These are phyloP conservation scores for Cardamine chenopodiifolia DNA, from an alignment of 345 rosid genomes.

Conservation along the genomic window DNA sequence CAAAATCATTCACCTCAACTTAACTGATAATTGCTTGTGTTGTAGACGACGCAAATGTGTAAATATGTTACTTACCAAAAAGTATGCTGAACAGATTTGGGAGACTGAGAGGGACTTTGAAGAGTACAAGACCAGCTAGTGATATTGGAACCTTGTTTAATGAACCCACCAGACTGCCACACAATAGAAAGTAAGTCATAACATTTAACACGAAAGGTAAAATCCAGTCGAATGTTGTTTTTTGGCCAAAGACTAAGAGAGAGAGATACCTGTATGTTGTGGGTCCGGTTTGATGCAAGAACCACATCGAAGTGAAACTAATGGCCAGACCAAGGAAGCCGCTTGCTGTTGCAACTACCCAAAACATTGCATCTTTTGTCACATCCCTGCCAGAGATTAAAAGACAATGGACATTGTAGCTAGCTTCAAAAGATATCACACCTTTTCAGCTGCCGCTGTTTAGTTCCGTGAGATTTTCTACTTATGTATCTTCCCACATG, in stretches of 20 bases:
- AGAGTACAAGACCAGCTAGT: constrained; percentile 67
- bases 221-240: neutral
- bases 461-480: neutral
- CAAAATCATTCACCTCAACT: neutral
- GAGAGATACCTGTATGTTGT: constrained; percentile 76
- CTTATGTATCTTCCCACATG: neutral
- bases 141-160: constrained; percentile 92
- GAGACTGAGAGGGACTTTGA: constrained; percentile 79
- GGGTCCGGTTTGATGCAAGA: constrained; percentile 90
- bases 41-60: neutral
- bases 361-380: constrained; percentile 69
- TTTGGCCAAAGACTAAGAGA: constrained; percentile 1
- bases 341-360: constrained; percentile 84
- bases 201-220: neutral
- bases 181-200: neutral
- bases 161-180: constrained; percentile 79
- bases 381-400: constrained; percentile 58
- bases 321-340: constrained; percentile 90
- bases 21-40: neutral
- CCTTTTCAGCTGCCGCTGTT: neutral
- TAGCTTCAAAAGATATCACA: neutral
- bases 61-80: constrained; percentile 59
- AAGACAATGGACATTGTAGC: constrained; percentile 4
- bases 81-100: constrained; percentile 80
- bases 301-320: constrained; percentile 98